Evolutionary conservation across 2,329 filamentous ascomycete genomes (phyloP), one percentile per base, ranked within the genome.

Genomic region (Pseudocercospora macadamiae): DNA sequence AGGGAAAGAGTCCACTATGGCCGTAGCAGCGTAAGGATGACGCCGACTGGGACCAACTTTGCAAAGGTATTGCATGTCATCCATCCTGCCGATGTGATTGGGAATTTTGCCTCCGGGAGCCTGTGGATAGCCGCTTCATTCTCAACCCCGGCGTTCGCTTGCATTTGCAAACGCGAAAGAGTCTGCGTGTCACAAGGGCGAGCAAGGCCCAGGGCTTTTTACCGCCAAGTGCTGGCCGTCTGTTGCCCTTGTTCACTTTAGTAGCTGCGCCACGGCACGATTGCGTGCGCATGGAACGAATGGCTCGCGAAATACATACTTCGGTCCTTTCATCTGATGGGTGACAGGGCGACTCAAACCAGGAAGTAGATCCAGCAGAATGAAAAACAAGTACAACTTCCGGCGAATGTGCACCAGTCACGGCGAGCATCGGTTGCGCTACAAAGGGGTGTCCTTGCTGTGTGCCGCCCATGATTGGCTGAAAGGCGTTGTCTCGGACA

Each of bases 281-380:
- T 49, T 49, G 47, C 47, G 47, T 49, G 47, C 47, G 47, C 47
- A 49, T 49, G 47, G 47, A 32, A 49, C 47, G 26, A 49, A 49
- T 19, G 44, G 26, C 47, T 49, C 18, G 47, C 26, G 47, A 34
- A 32, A 34, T 49, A 47, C 25, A 42, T 42, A 23, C 44, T 47
- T 47, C 47, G 47, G 25, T 49, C 47, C 47, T 49, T 49, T 34
- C 26, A 34, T 49, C 47, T 49, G 26, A 21, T 26, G 47, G n/a
- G 32, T 49, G 26, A 49, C 47, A 49, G 47, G 25, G 47, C 47
- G 25, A 49, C 47, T 49, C 25, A n/a, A 9, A 16, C 25, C 21
- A 47, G 21, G 21, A 25, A 47, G 44, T 47, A 25, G 21, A 47
- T 47, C 44, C 21, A 49, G 26, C 6, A 21, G 10, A 32, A 49